A percentile compares a stretch with the other conserved stretches of the same genome.
phyloP scores from a whole-genome alignment of 257 asterid genomes.

The Nicotiana sylvestris region DNA sequence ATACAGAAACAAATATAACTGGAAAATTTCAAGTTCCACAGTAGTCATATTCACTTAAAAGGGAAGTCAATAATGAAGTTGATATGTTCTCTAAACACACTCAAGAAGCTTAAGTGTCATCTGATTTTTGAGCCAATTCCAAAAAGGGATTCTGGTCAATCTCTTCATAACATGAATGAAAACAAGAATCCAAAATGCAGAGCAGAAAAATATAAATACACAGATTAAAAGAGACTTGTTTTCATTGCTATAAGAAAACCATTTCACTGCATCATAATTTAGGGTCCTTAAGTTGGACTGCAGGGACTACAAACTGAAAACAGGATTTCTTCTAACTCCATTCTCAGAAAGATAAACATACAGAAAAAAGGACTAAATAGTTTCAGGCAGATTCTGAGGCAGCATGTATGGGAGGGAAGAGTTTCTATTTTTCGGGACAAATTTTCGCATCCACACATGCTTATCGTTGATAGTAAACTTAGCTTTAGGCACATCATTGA shows the following conservation, averaged over 20 bases:
- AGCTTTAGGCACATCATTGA: constrained; percentile 39
- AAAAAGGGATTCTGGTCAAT: background rate
- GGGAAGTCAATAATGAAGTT: background rate
- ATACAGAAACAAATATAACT: background rate
- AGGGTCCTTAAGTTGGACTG: background rate
- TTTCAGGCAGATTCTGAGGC: background rate
- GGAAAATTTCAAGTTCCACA: background rate
- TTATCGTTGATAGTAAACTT: constrained; percentile 57
- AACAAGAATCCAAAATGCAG: background rate
- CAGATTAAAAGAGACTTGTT: background rate
- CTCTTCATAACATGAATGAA: background rate
- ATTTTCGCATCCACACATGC: constrained; percentile 63
- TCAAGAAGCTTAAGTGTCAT: background rate
- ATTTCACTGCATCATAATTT: background rate
- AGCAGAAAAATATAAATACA: background rate
- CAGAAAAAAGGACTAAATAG: background rate
- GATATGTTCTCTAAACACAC: background rate
- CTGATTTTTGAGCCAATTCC: background rate
- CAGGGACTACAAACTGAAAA: background rate
- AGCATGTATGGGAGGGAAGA: background rate
- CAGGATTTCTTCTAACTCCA: background rate
- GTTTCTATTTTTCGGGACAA: constrained; percentile 15
- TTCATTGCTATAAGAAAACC: background rate
- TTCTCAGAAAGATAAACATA: background rate
- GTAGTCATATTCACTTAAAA: background rate